Base-by-base conservation (phyloP, 768 basidiomycete genomes). In the Lentinula aciculospora region DNA sequence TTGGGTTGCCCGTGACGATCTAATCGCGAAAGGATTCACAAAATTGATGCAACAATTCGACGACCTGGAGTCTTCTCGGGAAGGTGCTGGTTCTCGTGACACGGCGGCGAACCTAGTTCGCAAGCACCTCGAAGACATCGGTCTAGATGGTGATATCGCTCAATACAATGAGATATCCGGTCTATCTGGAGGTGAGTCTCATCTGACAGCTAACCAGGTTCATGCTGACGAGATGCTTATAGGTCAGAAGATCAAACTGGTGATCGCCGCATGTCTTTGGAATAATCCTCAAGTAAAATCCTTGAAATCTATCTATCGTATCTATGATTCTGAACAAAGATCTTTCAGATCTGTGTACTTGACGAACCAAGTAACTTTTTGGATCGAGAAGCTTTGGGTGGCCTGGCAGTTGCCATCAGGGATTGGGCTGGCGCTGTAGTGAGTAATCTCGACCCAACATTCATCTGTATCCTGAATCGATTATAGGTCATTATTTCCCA, bases 141-240 rank as follows among this genome's bases (percentile, higher is more conserved):
- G 95, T 34, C 79, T 98, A 37, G 93, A 98, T 73, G 95, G 95
- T 42, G 93, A 98, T 74, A 98, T 98, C 60, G 95, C 95, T 10
- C 93, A 97, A 72, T 98, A 98, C 74, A 96, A 97, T 67, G 95
- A 98, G 74, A 94, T 98, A 67, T 83, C 84, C 34, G 95, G 96
- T 37, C 76, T 98, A 45, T 95, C 92, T 17, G 96, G 96, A 72
- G 95, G 94, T 86, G 68, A 63, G 76, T 61, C 17, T 39, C 58
- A n/a, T 60, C 17, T 61, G 44, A 45, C 17, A 45, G 36, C 17
- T 23, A 21, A 28, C 45, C 29, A 39, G 39, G 58, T 45, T 62
- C 57, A 64, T 64, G 53, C 57, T 34, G 42, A 36, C 45, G 44
- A 12, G 17, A 15, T 54, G 29, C 64, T 56, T 61, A 60, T 57